phyloP scores from a whole-genome alignment of 2,329 filamentous ascomycete genomes.

The Epichloe hybrida region DNA sequence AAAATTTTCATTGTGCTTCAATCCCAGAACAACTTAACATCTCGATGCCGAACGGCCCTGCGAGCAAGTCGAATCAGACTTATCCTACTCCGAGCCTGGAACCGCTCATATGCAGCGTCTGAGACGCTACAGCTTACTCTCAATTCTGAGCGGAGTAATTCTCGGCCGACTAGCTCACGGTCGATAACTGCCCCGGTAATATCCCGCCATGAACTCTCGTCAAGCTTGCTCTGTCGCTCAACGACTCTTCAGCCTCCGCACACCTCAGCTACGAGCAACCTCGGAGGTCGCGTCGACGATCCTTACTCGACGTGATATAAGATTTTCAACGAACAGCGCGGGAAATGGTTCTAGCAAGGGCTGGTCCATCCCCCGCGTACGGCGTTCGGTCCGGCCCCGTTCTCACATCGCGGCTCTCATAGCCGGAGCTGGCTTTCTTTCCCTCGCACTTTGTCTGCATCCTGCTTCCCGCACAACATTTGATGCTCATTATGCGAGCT shows the following conservation, averaged over 20 bases:
- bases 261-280: background rate
- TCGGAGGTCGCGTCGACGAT: background rate
- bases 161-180: background rate
- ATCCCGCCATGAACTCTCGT: conserved; percentile 7
- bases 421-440: conserved; percentile 5
- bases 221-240: conserved; percentile 6
- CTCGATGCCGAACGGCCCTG: background rate
- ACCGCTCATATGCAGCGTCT: background rate
- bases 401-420: conserved; percentile 5
- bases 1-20: background rate
- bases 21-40: background rate
- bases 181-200: background rate
- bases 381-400: conserved; percentile 4
- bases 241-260: conserved; percentile 3
- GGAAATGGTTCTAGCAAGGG: background rate
- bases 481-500: conserved; percentile 5
- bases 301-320: background rate
- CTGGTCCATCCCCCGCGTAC: background rate
- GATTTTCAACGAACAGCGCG: background rate
- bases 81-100: background rate
- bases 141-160: background rate
- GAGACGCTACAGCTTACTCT: background rate
- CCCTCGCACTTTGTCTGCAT: conserved; percentile 1
- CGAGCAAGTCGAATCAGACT: background rate
- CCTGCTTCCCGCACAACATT: conserved; percentile 2